A percentile compares a stretch with the other conserved stretches of the same genome.
Conservation (phyloP, 331 rosid genomes). For the Ulmus americana region DNA sequence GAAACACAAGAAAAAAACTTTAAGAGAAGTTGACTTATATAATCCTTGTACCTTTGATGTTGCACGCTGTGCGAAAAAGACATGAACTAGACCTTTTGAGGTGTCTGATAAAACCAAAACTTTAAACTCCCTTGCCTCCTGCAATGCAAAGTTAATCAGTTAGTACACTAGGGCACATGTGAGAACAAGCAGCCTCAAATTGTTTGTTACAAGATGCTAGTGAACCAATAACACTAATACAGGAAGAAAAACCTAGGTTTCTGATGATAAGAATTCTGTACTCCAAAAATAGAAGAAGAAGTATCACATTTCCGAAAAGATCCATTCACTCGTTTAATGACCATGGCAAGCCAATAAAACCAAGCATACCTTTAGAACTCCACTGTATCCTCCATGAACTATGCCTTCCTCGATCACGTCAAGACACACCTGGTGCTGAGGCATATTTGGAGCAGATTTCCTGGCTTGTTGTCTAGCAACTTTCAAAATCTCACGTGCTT, state of each 20-base stretch:
- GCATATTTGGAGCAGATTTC: slow-evolving; percentile 75
- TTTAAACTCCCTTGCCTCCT: slow-evolving; percentile 79
- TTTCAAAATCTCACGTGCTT: slow-evolving; percentile 56
- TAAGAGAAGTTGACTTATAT: slow-evolving; percentile 13
- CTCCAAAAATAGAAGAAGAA: background rate
- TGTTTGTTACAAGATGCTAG: slow-evolving; percentile 10
- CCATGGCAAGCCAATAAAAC: background rate
- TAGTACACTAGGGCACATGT: slow-evolving; percentile 18
- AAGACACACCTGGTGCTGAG: slow-evolving; percentile 85
- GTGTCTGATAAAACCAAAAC: slow-evolving; percentile 63
- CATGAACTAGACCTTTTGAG: slow-evolving; percentile 73
- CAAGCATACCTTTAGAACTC: slow-evolving; percentile 62
- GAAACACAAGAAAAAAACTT: background rate
- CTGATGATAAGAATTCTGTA: background rate
- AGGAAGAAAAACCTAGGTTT: slow-evolving; percentile 1
- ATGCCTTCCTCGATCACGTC: slow-evolving; percentile 86
- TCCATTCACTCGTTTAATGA: background rate
- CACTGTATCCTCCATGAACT: slow-evolving; percentile 89
- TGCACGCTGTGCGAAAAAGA: slow-evolving; percentile 82
- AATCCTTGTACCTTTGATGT: slow-evolving; percentile 64
- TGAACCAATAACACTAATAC: slow-evolving; percentile 18
- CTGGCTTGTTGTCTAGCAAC: slow-evolving; percentile 63
- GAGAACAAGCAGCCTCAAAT: slow-evolving; percentile 22
- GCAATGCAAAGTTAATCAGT: slow-evolving; percentile 31
- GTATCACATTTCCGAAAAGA: slow-evolving; percentile 1